Evolutionary conservation across 805 yeast species (phyloP), one percentile per base, ranked within the genome.

Genomic region (Suhomyces faveliae): DNA sequence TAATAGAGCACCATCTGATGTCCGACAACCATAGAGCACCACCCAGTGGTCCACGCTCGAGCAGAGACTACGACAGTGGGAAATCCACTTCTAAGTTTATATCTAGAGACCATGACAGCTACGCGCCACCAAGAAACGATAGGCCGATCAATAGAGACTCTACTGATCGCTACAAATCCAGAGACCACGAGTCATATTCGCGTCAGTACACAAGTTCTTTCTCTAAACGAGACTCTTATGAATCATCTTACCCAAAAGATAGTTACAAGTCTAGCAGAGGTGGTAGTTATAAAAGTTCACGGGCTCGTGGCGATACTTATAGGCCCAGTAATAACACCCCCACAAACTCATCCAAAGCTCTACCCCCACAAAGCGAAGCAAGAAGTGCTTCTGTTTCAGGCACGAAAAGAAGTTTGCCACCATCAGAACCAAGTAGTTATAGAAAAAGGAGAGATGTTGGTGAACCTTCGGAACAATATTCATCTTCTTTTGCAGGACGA

Each of bases 11-110:
- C n/a, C n/a, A n/a, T n/a, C n/a, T n/a, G 40, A 68, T 68, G 73
- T 65, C 71, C 27, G 73, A 67, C 37, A 59, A 68, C 46, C 64
- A 64, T 48, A 66, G 70, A 55, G 65, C 60, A 17, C 57, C 62
- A 25, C 66, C 67, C 19, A 48, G 55, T 19, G 66, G 65, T 2
- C 66, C 70, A 4, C 63, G 58, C 43, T 56, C 63, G 12, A 47
- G 51, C 20, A 46, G 59, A 37, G 58, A 53, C 40, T 52, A 43
- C 37, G 45, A 51, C 17, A 33, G 53, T 20, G 30, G 42, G 11
- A 35, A 35, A 5, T 41, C 27, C 19, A 1, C 12, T 33, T 33
- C 37, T 33, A 41, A 41, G 35, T 25, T 25, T 7, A 20, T n/a
- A 20, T 20, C 12, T 37, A 13, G 33, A 27, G 22, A 27, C 19